A percentile compares a stretch with the other conserved stretches of the same genome.
Evolutionary conservation across 2,329 filamentous ascomycete genomes (phyloP).

Genomic region (Pseudogymnoascus sp.): DNA sequence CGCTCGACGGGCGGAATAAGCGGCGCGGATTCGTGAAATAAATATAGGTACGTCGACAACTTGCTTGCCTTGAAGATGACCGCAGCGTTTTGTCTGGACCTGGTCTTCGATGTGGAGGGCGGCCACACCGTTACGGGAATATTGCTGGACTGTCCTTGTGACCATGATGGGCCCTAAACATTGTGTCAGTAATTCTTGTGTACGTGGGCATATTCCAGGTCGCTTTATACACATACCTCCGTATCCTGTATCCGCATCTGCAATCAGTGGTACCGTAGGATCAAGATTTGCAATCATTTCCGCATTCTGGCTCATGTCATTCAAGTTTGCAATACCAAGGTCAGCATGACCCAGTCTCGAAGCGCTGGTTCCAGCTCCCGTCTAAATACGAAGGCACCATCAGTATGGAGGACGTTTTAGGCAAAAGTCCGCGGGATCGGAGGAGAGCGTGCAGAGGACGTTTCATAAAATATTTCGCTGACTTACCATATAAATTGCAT

Average conservation of each 20-base stretch:
- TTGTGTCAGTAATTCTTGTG: no score
- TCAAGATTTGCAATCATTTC: constrained; percentile 45
- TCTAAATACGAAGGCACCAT: constrained; percentile 28
- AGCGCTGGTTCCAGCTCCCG: constrained; percentile 42
- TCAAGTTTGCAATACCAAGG: constrained; percentile 40
- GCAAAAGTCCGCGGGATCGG: no score
- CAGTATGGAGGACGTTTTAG: no score
- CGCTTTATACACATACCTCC: constrained; percentile 27
- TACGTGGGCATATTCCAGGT: no score
- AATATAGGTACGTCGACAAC: constrained; percentile 49
- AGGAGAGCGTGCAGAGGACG: not conserved
- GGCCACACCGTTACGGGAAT: constrained; percentile 47
- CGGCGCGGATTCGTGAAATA: constrained; percentile 46
- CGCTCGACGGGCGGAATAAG: constrained; percentile 40
- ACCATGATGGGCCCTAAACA: constrained; percentile 37
- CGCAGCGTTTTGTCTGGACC: constrained; percentile 57
- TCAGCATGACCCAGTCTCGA: constrained; percentile 41
- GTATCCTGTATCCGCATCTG: constrained; percentile 47
- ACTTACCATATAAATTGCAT: constrained; percentile 57
- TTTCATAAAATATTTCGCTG: constrained; percentile 12
- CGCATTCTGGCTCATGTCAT: constrained; percentile 44
- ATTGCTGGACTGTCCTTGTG: constrained; percentile 43
- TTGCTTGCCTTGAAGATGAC: constrained; percentile 53
- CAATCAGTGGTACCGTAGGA: constrained; percentile 38
- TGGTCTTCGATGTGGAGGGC: constrained; percentile 57